A percentile compares a stretch with the other conserved stretches of the same genome.
Conservation (phyloP, 768 basidiomycete species). For the Mycena vitilis region DNA sequence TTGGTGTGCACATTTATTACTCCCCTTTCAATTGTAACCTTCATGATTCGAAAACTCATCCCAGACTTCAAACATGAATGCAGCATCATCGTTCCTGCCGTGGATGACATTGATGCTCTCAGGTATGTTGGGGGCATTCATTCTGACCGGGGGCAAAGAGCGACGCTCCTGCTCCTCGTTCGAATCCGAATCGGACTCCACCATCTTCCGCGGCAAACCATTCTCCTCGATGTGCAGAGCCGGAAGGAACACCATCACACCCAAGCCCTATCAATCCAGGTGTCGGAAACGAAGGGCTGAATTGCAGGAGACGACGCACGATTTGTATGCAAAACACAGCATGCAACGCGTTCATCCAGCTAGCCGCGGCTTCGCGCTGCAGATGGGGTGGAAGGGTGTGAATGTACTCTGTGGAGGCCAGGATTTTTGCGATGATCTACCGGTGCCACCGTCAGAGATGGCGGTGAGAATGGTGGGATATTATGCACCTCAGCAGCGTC, state of each 20-base stretch:
- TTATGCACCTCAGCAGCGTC: constrained; percentile 59
- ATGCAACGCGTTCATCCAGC: constrained; percentile 64
- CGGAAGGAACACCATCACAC: neutral
- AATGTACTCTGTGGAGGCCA: constrained; percentile 60
- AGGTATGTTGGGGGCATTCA: too few relatives aligned
- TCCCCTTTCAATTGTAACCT: too few relatives aligned
- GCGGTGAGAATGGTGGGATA: neutral
- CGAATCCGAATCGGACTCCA: too few relatives aligned
- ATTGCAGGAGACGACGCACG: constrained; percentile 34
- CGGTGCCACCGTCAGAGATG: too few relatives aligned
- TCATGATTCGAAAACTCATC: too few relatives aligned
- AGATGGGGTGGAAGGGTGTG: constrained; percentile 53
- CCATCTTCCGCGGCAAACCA: too few relatives aligned
- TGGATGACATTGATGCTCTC: too few relatives aligned
- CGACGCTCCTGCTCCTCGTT: too few relatives aligned
- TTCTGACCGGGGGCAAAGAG: too few relatives aligned
- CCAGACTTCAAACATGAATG: too few relatives aligned
- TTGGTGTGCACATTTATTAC: too few relatives aligned
- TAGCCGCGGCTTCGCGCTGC: constrained; percentile 58
- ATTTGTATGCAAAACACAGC: constrained; percentile 67
- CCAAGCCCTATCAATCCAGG: neutral
- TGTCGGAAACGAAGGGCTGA: neutral
- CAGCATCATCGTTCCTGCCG: too few relatives aligned
- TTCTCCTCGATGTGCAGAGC: neutral
- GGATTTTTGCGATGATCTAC: constrained; percentile 63